Conservation (phyloP, 169 alveolate genomes). For the Cyclospora cayetanensis region DNA sequence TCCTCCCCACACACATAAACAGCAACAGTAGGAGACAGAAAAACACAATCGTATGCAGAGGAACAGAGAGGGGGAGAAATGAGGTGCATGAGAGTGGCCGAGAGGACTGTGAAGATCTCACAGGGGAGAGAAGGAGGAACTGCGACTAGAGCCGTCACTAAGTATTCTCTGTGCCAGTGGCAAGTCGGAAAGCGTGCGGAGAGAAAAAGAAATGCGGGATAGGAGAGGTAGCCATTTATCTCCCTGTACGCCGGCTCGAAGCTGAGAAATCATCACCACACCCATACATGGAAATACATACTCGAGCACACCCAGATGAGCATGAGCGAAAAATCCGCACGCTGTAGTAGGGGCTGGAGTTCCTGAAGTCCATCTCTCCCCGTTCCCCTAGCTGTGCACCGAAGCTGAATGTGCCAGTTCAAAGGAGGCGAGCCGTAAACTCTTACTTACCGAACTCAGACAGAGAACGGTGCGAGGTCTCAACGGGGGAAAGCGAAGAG, state of each 20-base stretch:
- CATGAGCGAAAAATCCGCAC: too few relatives aligned
- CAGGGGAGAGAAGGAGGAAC: background rate
- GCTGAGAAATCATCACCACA: too few relatives aligned
- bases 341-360: too few relatives aligned
- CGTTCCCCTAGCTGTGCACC: too few relatives aligned
- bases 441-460: background rate
- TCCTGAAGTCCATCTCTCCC: too few relatives aligned
- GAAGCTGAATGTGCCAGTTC: too few relatives aligned
- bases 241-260: background rate
- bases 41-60: background rate
- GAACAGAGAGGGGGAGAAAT: too few relatives aligned
- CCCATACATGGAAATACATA: too few relatives aligned
- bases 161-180: background rate
- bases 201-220: constrained; percentile 4
- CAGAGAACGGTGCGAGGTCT: background rate
- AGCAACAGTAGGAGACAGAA: background rate
- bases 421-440: background rate
- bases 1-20: background rate
- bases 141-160: too few relatives aligned
- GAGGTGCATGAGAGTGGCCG: too few relatives aligned
- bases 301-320: too few relatives aligned
- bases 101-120: too few relatives aligned
- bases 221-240: background rate
- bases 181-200: background rate
- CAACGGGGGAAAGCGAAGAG: background rate